Conservation (phyloP, 164 flowering plant genomes). For the Sextonia rubra region DNA sequence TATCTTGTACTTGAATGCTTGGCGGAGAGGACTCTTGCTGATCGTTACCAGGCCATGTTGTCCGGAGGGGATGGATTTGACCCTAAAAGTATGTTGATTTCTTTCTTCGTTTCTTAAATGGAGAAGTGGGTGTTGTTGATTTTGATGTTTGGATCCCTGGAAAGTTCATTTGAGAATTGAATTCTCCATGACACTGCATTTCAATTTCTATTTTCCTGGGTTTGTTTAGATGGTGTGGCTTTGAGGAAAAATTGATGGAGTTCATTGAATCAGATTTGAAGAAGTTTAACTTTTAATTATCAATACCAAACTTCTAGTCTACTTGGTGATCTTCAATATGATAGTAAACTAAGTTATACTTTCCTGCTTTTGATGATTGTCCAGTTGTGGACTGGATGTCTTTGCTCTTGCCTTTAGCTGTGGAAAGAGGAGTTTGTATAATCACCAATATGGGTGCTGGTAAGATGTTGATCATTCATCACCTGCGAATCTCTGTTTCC, state of each 20-base stretch:
- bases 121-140: not conserved
- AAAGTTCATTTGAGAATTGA: no score
- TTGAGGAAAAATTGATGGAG: no score
- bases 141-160: not conserved
- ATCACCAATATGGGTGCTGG: slow-evolving; percentile 99
- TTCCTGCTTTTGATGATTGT: slow-evolving; percentile 2
- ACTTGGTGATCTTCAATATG: not conserved
- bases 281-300: no score
- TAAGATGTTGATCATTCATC: slow-evolving; percentile 21
- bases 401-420: slow-evolving; percentile 75
- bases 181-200: no score
- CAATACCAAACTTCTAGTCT: not conserved
- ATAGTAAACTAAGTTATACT: not conserved
- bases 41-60: slow-evolving; percentile 60
- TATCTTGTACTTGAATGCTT: slow-evolving; percentile 92
- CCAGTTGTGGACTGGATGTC: slow-evolving; percentile 90
- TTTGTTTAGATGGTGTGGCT: no score
- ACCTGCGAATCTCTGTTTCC: not conserved
- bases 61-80: slow-evolving; percentile 83
- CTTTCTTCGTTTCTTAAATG: not conserved
- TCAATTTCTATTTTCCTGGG: no score
- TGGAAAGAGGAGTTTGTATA: slow-evolving; percentile 73
- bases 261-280: no score
- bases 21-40: slow-evolving; percentile 93
- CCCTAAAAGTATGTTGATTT: slow-evolving; percentile 56